These are phyloP conservation scores for Blastobotrys peoriensis DNA, from an alignment of 805 yeast species.

Conservation along the genomic window DNA sequence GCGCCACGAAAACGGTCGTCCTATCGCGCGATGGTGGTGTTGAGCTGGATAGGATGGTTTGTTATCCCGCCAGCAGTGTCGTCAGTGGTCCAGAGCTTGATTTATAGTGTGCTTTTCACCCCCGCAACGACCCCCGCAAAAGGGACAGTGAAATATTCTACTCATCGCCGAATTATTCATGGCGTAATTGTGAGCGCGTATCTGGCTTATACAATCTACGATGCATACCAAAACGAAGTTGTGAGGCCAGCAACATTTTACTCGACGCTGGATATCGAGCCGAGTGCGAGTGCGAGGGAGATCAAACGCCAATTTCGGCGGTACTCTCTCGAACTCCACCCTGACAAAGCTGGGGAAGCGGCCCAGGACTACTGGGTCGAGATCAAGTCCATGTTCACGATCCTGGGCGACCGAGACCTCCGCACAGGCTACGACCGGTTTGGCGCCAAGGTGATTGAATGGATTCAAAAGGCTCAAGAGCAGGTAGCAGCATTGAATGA, in stretches of 20 bases:
- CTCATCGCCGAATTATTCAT: neutral
- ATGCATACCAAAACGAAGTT: constrained; percentile 12
- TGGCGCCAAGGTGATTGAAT: constrained; percentile 58
- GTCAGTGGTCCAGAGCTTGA: constrained; percentile 16
- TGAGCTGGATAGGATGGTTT: constrained; percentile 19
- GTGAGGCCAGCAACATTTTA: constrained; percentile 18
- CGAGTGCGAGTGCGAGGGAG: constrained; percentile 15
- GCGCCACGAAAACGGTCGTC: no score
- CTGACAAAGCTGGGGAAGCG: constrained; percentile 28
- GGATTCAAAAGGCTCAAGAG: constrained; percentile 8
- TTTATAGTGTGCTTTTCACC: neutral
- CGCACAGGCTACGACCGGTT: constrained; percentile 78
- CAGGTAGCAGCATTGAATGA: constrained; percentile 1
- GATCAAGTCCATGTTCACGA: constrained; percentile 69
- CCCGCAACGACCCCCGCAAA: neutral
- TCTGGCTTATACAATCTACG: constrained; percentile 18
- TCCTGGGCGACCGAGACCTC: constrained; percentile 65
- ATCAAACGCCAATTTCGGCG: constrained; percentile 20
- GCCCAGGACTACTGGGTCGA: constrained; percentile 34
- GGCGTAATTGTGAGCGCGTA: constrained; percentile 6
- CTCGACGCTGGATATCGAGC: constrained; percentile 18
- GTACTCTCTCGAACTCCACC: constrained; percentile 27
- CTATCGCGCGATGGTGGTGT: no score
- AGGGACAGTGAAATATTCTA: neutral
- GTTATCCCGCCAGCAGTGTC: constrained; percentile 20